These are phyloP conservation scores for Penicillium maclennaniae DNA, from an alignment of 495 filamentous ascomycete genomes.

Conservation along the genomic window DNA sequence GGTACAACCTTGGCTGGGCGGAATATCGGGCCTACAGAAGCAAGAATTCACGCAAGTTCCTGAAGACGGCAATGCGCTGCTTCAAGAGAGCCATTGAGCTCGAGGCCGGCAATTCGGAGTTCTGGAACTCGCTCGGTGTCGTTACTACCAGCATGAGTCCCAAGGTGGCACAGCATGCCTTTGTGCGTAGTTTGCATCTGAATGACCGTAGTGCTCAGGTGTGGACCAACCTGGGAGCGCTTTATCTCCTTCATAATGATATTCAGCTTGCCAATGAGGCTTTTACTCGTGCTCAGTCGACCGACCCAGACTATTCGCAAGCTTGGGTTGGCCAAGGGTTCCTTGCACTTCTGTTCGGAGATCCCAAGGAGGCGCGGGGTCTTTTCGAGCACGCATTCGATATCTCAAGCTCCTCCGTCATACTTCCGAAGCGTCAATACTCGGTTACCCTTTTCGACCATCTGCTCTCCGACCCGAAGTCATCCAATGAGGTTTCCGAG, in stretches of 20 bases:
- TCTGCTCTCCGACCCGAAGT: conserved; percentile 51
- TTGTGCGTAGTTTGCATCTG: conserved; percentile 88
- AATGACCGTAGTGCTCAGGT: conserved; percentile 77
- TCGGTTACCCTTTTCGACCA: conserved; percentile 75
- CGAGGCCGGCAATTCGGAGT: conserved; percentile 91
- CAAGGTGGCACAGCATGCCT: conserved; percentile 86
- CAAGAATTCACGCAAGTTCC: conserved; percentile 52
- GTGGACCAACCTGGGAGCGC: conserved; percentile 87
- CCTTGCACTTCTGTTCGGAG: conserved; percentile 69
- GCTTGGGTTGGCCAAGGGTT: conserved; percentile 95
- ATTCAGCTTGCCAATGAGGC: conserved; percentile 78
- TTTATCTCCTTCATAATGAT: conserved; percentile 83
- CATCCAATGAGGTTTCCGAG: conserved; percentile 56
- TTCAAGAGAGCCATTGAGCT: conserved; percentile 97
- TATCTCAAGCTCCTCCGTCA: conserved; percentile 71
- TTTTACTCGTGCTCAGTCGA: conserved; percentile 86
- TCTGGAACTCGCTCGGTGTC: conserved; percentile 95
- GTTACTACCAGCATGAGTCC: conserved; percentile 80
- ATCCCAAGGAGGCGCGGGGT: conserved; percentile 67
- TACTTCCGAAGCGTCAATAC: conserved; percentile 71
- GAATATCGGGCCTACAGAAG: conserved; percentile 77
- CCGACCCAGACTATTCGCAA: conserved; percentile 85
- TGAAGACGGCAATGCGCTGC: conserved; percentile 80
- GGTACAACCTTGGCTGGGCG: conserved; percentile 95
- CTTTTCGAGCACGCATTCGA: conserved; percentile 96